phyloP scores from a whole-genome alignment of 768 basidiomycete species.

The Daedalea quercina region DNA sequence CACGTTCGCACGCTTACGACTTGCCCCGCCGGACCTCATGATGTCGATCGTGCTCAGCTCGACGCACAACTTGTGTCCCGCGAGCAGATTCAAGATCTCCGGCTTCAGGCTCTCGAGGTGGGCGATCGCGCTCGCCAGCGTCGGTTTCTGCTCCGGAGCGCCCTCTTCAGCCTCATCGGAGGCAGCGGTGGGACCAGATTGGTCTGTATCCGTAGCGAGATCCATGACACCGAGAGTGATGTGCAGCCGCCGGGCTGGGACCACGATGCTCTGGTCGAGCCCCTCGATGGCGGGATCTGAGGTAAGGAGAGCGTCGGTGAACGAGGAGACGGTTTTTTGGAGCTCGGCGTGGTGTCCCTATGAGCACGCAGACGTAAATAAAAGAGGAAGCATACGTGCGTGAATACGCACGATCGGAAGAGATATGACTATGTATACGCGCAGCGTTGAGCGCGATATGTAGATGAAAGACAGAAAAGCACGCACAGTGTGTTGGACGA shows the following conservation, averaged over 20 bases:
- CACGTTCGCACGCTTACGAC: constrained; percentile 41
- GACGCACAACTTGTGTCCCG: constrained; percentile 25
- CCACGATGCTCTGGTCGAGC: constrained; percentile 52
- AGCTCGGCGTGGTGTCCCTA: constrained; percentile 28
- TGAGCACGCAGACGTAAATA: neutral
- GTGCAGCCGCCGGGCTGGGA: constrained; percentile 54
- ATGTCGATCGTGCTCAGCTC: constrained; percentile 44
- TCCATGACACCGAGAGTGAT: constrained; percentile 73
- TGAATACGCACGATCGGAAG: constrained; percentile 13
- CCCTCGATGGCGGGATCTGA: constrained; percentile 35
- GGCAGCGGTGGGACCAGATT: too few relatives aligned
- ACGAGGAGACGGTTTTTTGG: constrained; percentile 17
- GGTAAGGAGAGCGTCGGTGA: constrained; percentile 24
- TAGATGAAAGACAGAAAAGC: neutral
- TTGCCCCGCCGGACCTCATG: constrained; percentile 33
- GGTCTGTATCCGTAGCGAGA: constrained; percentile 23
- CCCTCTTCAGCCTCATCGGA: too few relatives aligned
- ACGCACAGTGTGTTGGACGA: constrained; percentile 16
- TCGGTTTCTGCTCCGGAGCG: neutral
- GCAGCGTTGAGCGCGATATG: neutral
- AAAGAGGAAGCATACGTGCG: neutral
- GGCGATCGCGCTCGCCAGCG: constrained; percentile 18
- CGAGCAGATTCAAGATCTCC: constrained; percentile 37
- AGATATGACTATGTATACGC: constrained; percentile 10
- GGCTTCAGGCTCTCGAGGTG: constrained; percentile 23